Percentiles rank a stretch among this genome's conserved stretches.
phyloP scores from a whole-genome alignment of 108 stramenopile genomes.

The Fistulifera pelliculosa region DNA sequence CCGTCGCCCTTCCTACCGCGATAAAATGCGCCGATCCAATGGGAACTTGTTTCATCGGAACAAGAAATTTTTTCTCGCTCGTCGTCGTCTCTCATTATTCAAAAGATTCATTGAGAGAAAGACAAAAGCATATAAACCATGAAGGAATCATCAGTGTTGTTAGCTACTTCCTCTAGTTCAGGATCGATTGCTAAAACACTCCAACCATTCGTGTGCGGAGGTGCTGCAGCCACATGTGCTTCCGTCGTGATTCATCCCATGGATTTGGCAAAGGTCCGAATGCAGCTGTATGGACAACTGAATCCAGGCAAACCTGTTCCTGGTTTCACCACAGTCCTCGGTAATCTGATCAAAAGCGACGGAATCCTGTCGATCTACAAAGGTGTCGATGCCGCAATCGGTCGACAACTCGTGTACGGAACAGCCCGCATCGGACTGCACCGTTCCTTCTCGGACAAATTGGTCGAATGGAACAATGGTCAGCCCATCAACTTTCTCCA shows the following conservation, averaged over 20 bases:
- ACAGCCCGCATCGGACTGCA: conserved; percentile 98
- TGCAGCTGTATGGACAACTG: conserved; percentile 89
- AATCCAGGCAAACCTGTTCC: conserved; percentile 87
- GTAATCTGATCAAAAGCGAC: conserved; percentile 67
- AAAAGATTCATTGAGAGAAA: too few species aligned
- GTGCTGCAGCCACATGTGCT: conserved; percentile 93
- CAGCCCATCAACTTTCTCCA: conserved; percentile 76
- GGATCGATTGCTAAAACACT: conserved; percentile 42
- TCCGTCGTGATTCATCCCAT: conserved; percentile 92
- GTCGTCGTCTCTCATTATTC: too few species aligned
- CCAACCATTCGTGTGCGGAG: conserved; percentile 87
- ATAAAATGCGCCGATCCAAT: too few species aligned
- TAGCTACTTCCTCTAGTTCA: background rate
- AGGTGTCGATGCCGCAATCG: conserved; percentile 93
- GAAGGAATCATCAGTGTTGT: too few species aligned
- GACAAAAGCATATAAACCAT: too few species aligned
- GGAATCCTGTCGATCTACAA: conserved; percentile 79
- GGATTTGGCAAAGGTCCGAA: conserved; percentile 92
- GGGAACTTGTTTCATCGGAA: too few species aligned
- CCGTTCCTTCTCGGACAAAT: conserved; percentile 85
- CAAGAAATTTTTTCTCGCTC: too few species aligned
- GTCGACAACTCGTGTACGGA: conserved; percentile 96
- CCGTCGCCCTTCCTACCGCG: too few species aligned
- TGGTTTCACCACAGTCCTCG: conserved; percentile 57
- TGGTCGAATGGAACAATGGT: conserved; percentile 73